Base-by-base conservation (phyloP, 495 filamentous ascomycete species). In the Pseudomonodictys pantanalensis region DNA sequence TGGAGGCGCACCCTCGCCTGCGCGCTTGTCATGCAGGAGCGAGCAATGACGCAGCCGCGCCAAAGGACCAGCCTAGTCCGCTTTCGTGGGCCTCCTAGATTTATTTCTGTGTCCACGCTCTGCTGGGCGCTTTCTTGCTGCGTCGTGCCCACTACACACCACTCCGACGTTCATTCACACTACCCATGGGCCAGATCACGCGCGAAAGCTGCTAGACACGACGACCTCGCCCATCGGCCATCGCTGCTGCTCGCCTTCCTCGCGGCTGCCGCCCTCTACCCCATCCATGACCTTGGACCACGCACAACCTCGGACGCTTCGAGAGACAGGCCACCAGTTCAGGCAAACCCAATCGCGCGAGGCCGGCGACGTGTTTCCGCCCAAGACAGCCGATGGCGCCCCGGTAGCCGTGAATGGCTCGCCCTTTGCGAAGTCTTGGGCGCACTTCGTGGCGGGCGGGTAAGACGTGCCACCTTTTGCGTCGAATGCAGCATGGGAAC, bases 391-490 rank as follows among this genome's bases (percentile, higher is more conserved):
- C 47, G 69, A 74, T 64, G 72, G 56, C 24, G 58, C 62, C 35
- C 60, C 70, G 65, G 70, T 72, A 67, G 65, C 62, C 11, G 66
- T 67, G 33, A 68, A 75, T 60, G 58, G 72, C 29, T 68, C 76
- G 28, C 77, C 84, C 15, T 78, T 86, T 51, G 80, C 79, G 33
- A 92, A 91, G 71, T 88, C 89, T 75, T 92, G 90, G 85, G 87
- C 89, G 56, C 91, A 93, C 78, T 84, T 95, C 55, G 81, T 95
- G 47, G 91, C 91, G 28, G 91, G 91, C 75, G 91, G 86, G 90
- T 93, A 81, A 18, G 72, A 68, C 76, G 76, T 51, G 49, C 35
- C 28, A 18, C 15, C 10, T 17, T 32, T 45, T 2, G 26, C 5
- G 6, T 28, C 26, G 1, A 11, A 39, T 10, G 23, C 3, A 1